Evolutionary conservation across 2,329 filamentous ascomycete genomes (phyloP), one percentile per base, ranked within the genome.

Genomic region (Colletotrichum lindemuthianum): DNA sequence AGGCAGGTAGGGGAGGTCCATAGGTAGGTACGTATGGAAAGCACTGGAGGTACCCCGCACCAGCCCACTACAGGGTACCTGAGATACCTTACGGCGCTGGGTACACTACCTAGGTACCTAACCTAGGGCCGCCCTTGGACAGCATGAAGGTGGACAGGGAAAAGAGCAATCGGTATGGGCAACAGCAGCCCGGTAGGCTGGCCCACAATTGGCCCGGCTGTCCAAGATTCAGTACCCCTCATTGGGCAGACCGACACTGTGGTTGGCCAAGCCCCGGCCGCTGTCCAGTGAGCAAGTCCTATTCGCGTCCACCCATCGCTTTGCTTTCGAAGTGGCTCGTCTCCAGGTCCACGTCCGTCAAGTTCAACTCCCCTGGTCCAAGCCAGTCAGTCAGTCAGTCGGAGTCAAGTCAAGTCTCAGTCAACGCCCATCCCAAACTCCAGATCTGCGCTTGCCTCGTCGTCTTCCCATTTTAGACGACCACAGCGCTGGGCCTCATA

Each of bases 221-320:
- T 56, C 44, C 44, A n/a, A 39, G 39, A 10, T 33, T 13, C 12
- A 32, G 44, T 10, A 12, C 34, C 47, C 56, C 40, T 37, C 16
- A 61, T 65, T 65, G 61, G 61, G 24, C 58, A 61, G 47, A 52
- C 61, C 51, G 63, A 41, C 48, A 24, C 51, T 40, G 47, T 65
- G 58, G 61, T 65, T 56, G 58, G 58, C 61, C 61, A 60, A 64
- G 57, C 44, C 51, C 51, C 40, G 51, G 49, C 39, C 50, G 58
- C 40, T 40, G 47, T 37, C 51, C 51, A 61, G 61, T 65, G 48
- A 39, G 24, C 24, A 24, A 24, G 24, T 24, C 24, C 24, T 24
- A 65, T 47, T 65, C 55, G 24, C 24, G 24, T 24, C 24, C 24
- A 4, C 24, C 24, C 24, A 24, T 24, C 24, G 24, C 24, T 24